Percentiles rank a stretch among this genome's conserved stretches.
Conservation (phyloP, 176 grass and related monocot species). For the Oryza coarctata region DNA sequence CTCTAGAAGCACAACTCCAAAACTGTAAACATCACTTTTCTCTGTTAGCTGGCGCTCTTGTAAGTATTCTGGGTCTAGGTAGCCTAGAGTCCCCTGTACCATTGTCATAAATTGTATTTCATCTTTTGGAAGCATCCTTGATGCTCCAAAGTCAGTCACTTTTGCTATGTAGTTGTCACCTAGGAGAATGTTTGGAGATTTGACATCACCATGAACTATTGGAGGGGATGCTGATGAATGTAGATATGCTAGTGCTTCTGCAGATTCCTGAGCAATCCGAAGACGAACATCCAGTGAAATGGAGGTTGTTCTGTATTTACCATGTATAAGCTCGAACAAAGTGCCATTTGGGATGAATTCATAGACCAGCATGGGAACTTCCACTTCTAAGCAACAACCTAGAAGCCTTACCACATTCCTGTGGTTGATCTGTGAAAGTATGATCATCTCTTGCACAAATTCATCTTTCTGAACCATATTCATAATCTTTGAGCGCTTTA, state of each 20-base stretch:
- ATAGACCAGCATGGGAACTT: slow-evolving; percentile 31
- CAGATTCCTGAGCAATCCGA: slow-evolving; percentile 34
- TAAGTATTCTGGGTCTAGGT: slow-evolving; percentile 30
- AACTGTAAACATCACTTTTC: slow-evolving; percentile 36
- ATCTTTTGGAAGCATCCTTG: slow-evolving; percentile 30
- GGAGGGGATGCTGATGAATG: slow-evolving; percentile 25
- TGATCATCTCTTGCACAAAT: slow-evolving; percentile 39
- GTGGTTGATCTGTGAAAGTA: slow-evolving; percentile 39
- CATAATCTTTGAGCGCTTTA: slow-evolving; percentile 40
- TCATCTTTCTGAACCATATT: slow-evolving; percentile 35
- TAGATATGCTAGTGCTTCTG: slow-evolving; percentile 31
- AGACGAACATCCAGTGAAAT: slow-evolving; percentile 14
- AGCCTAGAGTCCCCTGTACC: slow-evolving; percentile 33
- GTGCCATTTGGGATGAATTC: slow-evolving; percentile 28
- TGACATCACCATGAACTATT: slow-evolving; percentile 31
- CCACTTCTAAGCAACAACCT: slow-evolving; percentile 36
- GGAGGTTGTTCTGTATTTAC: not conserved
- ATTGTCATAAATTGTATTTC: slow-evolving; percentile 37
- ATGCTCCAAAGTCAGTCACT: slow-evolving; percentile 30
- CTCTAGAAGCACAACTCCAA: slow-evolving; percentile 28
- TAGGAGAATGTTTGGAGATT: slow-evolving; percentile 40
- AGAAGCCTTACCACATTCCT: slow-evolving; percentile 33
- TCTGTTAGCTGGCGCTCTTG: slow-evolving; percentile 34
- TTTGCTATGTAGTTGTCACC: slow-evolving; percentile 21
- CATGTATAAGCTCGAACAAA: slow-evolving; percentile 19